A percentile compares a stretch with the other conserved stretches of the same genome.
These are phyloP conservation scores for Fusarium virguliforme DNA, from an alignment of 2,329 filamentous ascomycete genomes.

Conservation along the genomic window DNA sequence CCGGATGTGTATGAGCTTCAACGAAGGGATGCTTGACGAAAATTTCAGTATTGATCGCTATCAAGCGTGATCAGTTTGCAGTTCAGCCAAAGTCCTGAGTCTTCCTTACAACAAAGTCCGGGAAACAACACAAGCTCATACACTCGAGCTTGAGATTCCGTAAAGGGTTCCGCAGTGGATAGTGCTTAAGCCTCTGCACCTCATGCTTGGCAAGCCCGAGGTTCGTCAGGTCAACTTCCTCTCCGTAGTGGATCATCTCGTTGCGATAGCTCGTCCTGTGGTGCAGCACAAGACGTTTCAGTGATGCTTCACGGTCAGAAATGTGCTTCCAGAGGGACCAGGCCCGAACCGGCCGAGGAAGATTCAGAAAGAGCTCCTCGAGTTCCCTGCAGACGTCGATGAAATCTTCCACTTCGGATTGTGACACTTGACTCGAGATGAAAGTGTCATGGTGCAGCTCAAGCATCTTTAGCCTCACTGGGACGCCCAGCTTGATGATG, in stretches of 20 bases:
- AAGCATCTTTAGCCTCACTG: neutral
- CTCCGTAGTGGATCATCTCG: neutral
- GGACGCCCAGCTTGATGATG: neutral
- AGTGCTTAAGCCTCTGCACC: neutral
- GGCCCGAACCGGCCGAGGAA: neutral
- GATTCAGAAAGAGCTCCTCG: neutral
- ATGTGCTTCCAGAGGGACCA: neutral
- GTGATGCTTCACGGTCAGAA: neutral
- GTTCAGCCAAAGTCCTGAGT: accelerated
- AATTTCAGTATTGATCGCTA: neutral
- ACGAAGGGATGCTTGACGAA: neutral
- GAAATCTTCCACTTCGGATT: neutral
- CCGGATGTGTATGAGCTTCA: neutral
- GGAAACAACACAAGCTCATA: neutral
- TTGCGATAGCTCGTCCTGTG: neutral
- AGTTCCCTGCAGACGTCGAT: neutral
- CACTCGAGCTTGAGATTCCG: neutral
- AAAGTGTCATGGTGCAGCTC: neutral
- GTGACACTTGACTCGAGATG: neutral
- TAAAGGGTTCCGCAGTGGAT: neutral
- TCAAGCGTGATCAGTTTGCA: accelerated
- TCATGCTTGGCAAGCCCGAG: neutral
- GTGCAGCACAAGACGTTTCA: neutral
- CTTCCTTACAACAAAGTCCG: neutral
- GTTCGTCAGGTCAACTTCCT: neutral